Percentiles rank a stretch among this genome's conserved stretches.
phyloP scores from a whole-genome alignment of 2,329 filamentous ascomycete genomes.

The Fusarium sp. region DNA sequence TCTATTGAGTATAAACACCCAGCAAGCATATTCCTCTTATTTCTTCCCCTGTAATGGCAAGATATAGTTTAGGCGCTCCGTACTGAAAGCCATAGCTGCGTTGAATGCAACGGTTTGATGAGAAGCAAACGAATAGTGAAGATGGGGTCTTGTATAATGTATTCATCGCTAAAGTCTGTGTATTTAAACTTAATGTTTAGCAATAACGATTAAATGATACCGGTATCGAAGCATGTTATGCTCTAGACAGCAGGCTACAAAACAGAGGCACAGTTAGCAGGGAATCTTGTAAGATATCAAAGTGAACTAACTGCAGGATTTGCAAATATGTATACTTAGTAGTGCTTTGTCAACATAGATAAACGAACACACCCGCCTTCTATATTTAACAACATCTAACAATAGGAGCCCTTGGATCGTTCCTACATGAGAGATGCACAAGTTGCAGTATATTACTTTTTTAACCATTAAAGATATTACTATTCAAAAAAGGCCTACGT shows the following conservation, averaged over 20 bases:
- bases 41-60: not conserved
- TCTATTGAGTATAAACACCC: not conserved
- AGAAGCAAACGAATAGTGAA: not conserved
- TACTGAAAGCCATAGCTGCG: not conserved
- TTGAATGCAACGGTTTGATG: not conserved
- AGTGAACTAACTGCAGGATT: not conserved
- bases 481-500: not conserved
- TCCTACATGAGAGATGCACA: not conserved
- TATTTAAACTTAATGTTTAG: not conserved
- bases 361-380: not conserved
- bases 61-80: not conserved
- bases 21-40: not conserved
- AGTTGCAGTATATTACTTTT: not conserved
- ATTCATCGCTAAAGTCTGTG: not conserved
- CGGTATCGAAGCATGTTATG: not conserved
- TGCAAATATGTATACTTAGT: not conserved
- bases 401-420: not conserved
- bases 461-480: not conserved
- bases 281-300: not conserved
- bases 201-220: not conserved
- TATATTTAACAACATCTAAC: not conserved
- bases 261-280: not conserved
- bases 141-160: not conserved
- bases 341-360: not conserved
- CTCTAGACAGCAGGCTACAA: not conserved